A percentile compares a stretch with the other conserved stretches of the same genome.
These are phyloP conservation scores for Hypoxylon sp. DNA, from an alignment of 2,329 filamentous ascomycete genomes.

Conservation along the genomic window DNA sequence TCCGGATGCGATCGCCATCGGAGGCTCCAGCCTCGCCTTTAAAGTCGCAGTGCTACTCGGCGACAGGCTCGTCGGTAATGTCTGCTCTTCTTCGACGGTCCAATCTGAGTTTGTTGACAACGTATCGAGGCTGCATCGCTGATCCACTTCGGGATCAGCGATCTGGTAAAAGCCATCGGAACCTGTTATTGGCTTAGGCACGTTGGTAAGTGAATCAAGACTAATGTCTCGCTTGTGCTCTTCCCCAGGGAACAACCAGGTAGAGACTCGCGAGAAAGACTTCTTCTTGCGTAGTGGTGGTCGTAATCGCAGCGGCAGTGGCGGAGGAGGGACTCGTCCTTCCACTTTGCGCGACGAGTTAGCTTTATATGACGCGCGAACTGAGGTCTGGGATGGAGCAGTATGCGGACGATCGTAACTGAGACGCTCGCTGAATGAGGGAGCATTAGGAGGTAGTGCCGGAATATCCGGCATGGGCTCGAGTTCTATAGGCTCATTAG, in stretches of 20 bases:
- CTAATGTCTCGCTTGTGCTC: constrained; percentile 59
- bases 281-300: constrained; percentile 76
- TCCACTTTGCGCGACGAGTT: constrained; percentile 56
- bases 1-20: constrained; percentile 47
- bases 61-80: constrained; percentile 65
- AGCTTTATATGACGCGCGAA: constrained; percentile 56
- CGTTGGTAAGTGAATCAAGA: constrained; percentile 69
- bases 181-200: constrained; percentile 65
- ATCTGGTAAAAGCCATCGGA: constrained; percentile 73
- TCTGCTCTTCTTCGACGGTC: constrained; percentile 61
- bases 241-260: constrained; percentile 65
- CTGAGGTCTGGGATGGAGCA: constrained; percentile 53
- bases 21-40: constrained; percentile 58
- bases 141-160: constrained; percentile 56
- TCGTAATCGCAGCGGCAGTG: constrained; percentile 71
- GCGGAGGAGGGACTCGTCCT: constrained; percentile 65
- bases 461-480: constrained; percentile 70
- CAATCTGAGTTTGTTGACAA: constrained; percentile 66
- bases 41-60: constrained; percentile 63
- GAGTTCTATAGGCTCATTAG: constrained; percentile 56
- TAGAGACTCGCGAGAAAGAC: constrained; percentile 73
- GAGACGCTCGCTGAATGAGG: constrained; percentile 70
- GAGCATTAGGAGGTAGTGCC: constrained; percentile 69
- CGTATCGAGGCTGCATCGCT: constrained; percentile 62
- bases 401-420: constrained; percentile 62